Conservation (phyloP, 2,329 filamentous ascomycete species). For the Colletotrichum gigasporum region DNA sequence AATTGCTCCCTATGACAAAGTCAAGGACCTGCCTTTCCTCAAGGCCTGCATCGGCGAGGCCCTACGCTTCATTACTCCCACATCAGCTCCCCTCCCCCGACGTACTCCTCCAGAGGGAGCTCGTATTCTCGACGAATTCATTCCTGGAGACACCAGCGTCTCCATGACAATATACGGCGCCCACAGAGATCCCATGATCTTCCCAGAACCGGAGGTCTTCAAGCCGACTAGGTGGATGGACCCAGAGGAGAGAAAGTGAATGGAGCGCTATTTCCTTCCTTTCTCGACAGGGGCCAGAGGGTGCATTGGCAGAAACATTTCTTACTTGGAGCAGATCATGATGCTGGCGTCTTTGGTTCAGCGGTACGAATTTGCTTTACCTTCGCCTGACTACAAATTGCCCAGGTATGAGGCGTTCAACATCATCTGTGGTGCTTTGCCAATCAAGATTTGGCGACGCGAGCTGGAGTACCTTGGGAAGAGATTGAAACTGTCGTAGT, state of each 20-base stretch:
- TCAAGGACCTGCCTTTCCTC: slow-evolving; percentile 61
- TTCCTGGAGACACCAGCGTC: slow-evolving; percentile 54
- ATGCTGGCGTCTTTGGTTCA: slow-evolving; percentile 51
- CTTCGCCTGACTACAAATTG: no score
- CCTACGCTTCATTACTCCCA: slow-evolving; percentile 54
- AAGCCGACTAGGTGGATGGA: slow-evolving; percentile 47
- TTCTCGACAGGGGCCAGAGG: slow-evolving; percentile 41
- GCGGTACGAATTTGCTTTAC: slow-evolving; percentile 53
- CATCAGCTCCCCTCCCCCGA: slow-evolving; percentile 51
- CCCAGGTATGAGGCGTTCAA: no score
- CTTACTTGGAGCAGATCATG: slow-evolving; percentile 56
- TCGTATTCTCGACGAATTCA: slow-evolving; percentile 52
- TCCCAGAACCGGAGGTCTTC: slow-evolving; percentile 32
- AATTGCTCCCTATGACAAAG: slow-evolving; percentile 58
- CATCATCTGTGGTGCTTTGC: neutral
- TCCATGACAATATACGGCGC: slow-evolving; percentile 45
- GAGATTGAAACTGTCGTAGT: no score
- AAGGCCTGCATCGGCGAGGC: slow-evolving; percentile 61
- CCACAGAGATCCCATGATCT: neutral
- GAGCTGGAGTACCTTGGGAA: no score
- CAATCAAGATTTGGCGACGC: no score
- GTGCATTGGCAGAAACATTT: slow-evolving; percentile 43
- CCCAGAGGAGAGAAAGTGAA: slow-evolving; percentile 47
- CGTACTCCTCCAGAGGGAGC: slow-evolving; percentile 54
- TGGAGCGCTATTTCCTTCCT: slow-evolving; percentile 48